Evolutionary conservation across 768 basidiomycete species (phyloP), one percentile per base, ranked within the genome.

Genomic region (Trametes sanguinea): DNA sequence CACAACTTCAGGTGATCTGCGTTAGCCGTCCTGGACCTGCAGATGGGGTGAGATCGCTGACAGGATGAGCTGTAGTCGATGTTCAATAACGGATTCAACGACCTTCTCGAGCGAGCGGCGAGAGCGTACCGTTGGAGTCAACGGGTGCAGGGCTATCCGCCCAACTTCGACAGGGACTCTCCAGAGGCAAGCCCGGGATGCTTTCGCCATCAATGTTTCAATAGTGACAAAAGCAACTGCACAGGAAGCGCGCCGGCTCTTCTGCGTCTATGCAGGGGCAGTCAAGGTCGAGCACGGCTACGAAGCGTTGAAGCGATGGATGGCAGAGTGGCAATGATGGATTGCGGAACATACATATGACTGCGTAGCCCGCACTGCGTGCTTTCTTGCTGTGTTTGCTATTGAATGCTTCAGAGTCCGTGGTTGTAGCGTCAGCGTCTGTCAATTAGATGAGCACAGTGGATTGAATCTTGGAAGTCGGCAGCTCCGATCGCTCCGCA

Each of bases 261-360:
- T 59, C 43, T 44, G 32, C 42, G 44, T 47, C 6, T 59, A 59
- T 13, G 57, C 42, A 4, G 57, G 57, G 0, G 57, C 57, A 6
- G 50, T 59, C 1, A 3, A 22, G 29, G 13, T 43, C 9, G 48
- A 42, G 13, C 17, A 45, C 42, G 32, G 42, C 11, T 45, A 51
- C 32, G 6, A 27, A 17, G 22, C 1, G 9, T 17, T 59, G 3
- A 35, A 44, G 32, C 7, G n/a, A 8, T 59, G 57, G 57, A 42
- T 59, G 8, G 32, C 6, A 3, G 42, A 45, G 13, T 50, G 22
- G 39, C 29, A 2, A 17, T 17, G 22, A 22, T 22, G 22, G 22
- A 22, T 22, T 22, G 22, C 22, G 22, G 22, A 22, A 22, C 22
- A 22, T 22, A 22, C 22, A 22, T 22, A 22, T 22, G 22, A 22